These are phyloP conservation scores for Neurospora sp. DNA, from an alignment of 495 filamentous ascomycete species.

Conservation along the genomic window DNA sequence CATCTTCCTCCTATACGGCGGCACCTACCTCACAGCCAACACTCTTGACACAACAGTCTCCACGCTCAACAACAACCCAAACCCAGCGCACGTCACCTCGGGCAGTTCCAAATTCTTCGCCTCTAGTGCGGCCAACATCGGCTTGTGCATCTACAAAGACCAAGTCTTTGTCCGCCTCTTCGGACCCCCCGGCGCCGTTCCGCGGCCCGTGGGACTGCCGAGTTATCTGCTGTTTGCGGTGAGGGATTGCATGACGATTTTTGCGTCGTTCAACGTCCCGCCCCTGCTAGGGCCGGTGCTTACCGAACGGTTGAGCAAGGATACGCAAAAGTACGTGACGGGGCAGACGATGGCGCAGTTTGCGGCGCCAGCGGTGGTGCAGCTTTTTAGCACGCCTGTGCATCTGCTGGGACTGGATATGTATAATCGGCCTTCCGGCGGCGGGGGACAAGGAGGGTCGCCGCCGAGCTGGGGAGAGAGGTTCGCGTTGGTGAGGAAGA, in stretches of 20 bases:
- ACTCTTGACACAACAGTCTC: constrained; percentile 70
- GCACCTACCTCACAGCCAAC: constrained; percentile 89
- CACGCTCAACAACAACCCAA: constrained; percentile 45
- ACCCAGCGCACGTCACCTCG: constrained; percentile 48
- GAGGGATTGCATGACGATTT: constrained; percentile 85
- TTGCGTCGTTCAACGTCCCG: constrained; percentile 88
- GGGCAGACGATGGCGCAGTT: constrained; percentile 66
- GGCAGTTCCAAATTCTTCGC: constrained; percentile 76
- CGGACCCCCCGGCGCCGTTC: constrained; percentile 42
- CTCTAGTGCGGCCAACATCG: constrained; percentile 76
- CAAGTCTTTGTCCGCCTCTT: constrained; percentile 77
- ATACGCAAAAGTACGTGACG: constrained; percentile 25
- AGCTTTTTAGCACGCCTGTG: constrained; percentile 74
- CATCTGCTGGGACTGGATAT: constrained; percentile 83
- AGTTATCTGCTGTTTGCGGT: constrained; percentile 73
- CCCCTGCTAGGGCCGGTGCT: constrained; percentile 62
- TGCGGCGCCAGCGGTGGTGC: constrained; percentile 66
- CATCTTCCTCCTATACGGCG: constrained; percentile 79
- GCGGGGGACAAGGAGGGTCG: constrained; percentile 19
- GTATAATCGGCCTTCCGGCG: constrained; percentile 58
- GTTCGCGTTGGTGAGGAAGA: constrained; percentile 52
- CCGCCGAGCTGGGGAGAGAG: constrained; percentile 43
- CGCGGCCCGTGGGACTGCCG: constrained; percentile 45
- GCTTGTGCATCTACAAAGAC: constrained; percentile 89
- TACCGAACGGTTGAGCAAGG: constrained; percentile 40